Evolutionary conservation across 176 grass and related monocot genomes (phyloP), one percentile per base, ranked within the genome.

Genomic region (Alloteropsis semialata): DNA sequence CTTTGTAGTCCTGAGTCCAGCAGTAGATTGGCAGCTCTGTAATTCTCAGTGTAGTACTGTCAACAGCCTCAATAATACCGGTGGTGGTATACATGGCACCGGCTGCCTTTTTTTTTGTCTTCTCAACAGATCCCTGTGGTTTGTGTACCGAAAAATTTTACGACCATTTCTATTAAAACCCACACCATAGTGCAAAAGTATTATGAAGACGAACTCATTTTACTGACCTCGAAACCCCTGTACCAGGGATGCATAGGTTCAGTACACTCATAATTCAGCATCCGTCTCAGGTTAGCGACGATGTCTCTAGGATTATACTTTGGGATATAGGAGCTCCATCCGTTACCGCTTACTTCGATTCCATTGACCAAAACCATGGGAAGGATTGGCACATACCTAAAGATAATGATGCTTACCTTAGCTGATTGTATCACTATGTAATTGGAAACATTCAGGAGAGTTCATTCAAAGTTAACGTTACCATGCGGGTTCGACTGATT

Each of bases 251-350:
- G 74, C 94, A 97, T 93, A 15, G 89, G 78, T 60, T 90, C 59
- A 67, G 86, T 74, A 24, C 55, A 42, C 64, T 93, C 75, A 27
- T 75, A 32, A 34, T 90, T 92, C 55, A 97, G 75, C 65, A 97
- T 29, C n/a, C 87, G 32, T 54, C 78, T 90, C 3, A 97, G 68
- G 60, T 97, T 94, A 53, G 87, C 74, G 30, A 92, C 65, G 77
- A 97, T 81, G 51, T 93, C 94, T 49, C 79, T 93, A 66, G 94
- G 91, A 64, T 97, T 89, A 55, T 93, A 97, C 33, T 91, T 91
- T 54, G 94, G 89, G 46, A 97, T 65, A 68, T 62, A 86, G 7
- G 89, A 83, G 60, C 94, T 97, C 89, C 91, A 97, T 74, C 91
- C 89, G 29, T 82, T 93, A 41, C 94, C 91, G 75, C 89, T 90